Conservation (phyloP, 2,329 filamentous ascomycete species). For the Pyrenophora seminiperda region DNA sequence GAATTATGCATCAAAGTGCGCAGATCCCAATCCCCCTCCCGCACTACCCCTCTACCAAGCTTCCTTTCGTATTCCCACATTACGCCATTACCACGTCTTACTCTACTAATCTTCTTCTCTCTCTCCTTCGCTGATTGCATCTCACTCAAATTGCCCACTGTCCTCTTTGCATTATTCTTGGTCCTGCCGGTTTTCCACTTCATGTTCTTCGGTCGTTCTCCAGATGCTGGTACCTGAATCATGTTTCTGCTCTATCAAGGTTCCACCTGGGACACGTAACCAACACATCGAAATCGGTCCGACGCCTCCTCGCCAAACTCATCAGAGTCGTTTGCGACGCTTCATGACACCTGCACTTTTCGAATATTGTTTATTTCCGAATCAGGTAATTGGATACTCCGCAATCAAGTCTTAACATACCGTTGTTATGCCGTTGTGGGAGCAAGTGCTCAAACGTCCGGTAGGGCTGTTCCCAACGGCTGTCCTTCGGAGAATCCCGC, state of each 20-base stretch:
- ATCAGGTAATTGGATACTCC: slow-evolving; percentile 2
- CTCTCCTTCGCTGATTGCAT: slow-evolving; percentile 8
- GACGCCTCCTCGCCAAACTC: neutral
- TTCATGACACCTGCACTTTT: slow-evolving; percentile 7
- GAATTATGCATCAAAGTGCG: too few relatives aligned
- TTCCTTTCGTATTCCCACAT: neutral
- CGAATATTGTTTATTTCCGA: neutral
- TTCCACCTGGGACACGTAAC: slow-evolving; percentile 7
- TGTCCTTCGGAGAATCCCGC: slow-evolving; percentile 1
- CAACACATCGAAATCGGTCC: slow-evolving; percentile 7
- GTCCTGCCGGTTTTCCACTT: slow-evolving; percentile 7
- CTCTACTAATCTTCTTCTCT: neutral
- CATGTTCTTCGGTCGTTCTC: slow-evolving; percentile 17
- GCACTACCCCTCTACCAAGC: neutral
- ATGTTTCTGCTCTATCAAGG: slow-evolving; percentile 2
- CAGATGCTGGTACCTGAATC: slow-evolving; percentile 16
- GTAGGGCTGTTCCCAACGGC: slow-evolving; percentile 11
- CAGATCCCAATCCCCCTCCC: neutral
- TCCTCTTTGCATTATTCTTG: slow-evolving; percentile 10
- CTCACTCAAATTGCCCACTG: slow-evolving; percentile 6
- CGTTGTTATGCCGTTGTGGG: slow-evolving; percentile 3
- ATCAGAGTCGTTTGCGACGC: neutral
- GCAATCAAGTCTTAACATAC: slow-evolving; percentile 3
- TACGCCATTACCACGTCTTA: neutral
- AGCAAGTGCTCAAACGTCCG: slow-evolving; percentile 9